phyloP scores from a whole-genome alignment of 192 early-diverging fungal genomes.

The Backusella luteola region DNA sequence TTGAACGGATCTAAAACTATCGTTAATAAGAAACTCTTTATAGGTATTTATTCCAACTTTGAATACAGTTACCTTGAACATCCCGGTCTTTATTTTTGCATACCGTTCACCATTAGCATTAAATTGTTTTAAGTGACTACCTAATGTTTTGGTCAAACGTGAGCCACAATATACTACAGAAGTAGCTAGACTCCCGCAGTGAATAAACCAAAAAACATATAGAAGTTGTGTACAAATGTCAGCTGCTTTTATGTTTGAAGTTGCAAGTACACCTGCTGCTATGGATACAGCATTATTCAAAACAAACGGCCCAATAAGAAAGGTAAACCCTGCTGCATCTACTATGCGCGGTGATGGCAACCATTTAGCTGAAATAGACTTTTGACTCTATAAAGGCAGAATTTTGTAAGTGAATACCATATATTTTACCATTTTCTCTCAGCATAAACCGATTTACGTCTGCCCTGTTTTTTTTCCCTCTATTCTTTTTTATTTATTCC shows the following conservation, averaged over 20 bases:
- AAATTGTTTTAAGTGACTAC: conserved; percentile 7
- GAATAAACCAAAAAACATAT: conserved; percentile 30
- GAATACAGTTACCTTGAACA: conserved; percentile 6
- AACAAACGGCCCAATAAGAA: conserved; percentile 19
- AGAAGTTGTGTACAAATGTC: conserved; percentile 13
- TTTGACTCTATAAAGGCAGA: conserved; percentile 20
- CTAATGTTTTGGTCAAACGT: conserved; percentile 15
- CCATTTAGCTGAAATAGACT: conserved; percentile 17
- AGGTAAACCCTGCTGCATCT: conserved; percentile 16
- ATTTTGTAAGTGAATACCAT: too few species aligned
- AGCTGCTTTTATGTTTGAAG: conserved; percentile 6
- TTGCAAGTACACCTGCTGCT: conserved; percentile 16
- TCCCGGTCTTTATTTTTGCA: conserved; percentile 18
- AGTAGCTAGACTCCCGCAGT: conserved; percentile 4
- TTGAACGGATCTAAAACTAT: conserved; percentile 12
- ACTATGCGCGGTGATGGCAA: conserved; percentile 15
- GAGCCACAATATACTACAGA: conserved; percentile 19
- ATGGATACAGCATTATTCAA: conserved; percentile 22
- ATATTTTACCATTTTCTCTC: too few species aligned
- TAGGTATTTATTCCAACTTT: neutral
- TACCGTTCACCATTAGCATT: conserved; percentile 14
- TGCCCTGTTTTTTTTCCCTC: too few species aligned
- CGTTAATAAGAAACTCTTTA: neutral
- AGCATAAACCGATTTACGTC: too few species aligned
- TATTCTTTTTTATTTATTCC: too few species aligned